Percentiles rank a stretch among this genome's conserved stretches.
Evolutionary conservation across 495 filamentous ascomycete species (phyloP).

Genomic region (Daldinia concentrica): DNA sequence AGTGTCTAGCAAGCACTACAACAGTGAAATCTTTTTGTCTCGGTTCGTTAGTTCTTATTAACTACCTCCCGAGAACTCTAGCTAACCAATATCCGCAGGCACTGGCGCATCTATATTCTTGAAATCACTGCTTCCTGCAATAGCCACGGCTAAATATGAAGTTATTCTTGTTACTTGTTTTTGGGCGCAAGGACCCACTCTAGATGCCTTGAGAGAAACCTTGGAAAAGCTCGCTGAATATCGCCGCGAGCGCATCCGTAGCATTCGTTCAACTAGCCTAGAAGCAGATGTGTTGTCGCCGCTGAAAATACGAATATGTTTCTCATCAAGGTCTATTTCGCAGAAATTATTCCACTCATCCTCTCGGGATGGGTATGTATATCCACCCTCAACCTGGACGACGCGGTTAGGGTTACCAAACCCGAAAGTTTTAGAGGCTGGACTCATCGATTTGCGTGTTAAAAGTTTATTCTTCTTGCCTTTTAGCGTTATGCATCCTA

Average conservation of each 20-base stretch:
- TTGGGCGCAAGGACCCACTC: constrained; percentile 70
- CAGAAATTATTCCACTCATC: constrained; percentile 76
- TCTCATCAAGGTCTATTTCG: constrained; percentile 71
- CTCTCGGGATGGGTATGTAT: constrained; percentile 63
- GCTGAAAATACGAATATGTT: constrained; percentile 65
- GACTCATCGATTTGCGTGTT: constrained; percentile 67
- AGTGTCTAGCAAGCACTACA: constrained; percentile 57
- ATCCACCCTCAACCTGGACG: constrained; percentile 64
- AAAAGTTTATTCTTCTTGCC: constrained; percentile 78
- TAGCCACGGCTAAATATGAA: constrained; percentile 65
- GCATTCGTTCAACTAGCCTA: constrained; percentile 22
- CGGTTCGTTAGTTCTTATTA: constrained; percentile 51
- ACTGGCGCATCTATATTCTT: constrained; percentile 63
- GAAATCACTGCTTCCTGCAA: constrained; percentile 61
- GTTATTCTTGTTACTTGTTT: constrained; percentile 80
- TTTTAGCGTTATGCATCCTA: constrained; percentile 80
- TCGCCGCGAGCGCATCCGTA: constrained; percentile 43
- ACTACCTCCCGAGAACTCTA: not conserved
- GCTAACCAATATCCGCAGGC: not conserved
- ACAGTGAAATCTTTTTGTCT: constrained; percentile 59
- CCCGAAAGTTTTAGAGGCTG: constrained; percentile 55
- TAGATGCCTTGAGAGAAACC: constrained; percentile 57
- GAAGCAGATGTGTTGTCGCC: constrained; percentile 12
- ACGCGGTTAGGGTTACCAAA: constrained; percentile 67
- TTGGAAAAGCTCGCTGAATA: constrained; percentile 61